phyloP scores from a whole-genome alignment of 768 basidiomycete species.

The Multifurca ochricompacta region DNA sequence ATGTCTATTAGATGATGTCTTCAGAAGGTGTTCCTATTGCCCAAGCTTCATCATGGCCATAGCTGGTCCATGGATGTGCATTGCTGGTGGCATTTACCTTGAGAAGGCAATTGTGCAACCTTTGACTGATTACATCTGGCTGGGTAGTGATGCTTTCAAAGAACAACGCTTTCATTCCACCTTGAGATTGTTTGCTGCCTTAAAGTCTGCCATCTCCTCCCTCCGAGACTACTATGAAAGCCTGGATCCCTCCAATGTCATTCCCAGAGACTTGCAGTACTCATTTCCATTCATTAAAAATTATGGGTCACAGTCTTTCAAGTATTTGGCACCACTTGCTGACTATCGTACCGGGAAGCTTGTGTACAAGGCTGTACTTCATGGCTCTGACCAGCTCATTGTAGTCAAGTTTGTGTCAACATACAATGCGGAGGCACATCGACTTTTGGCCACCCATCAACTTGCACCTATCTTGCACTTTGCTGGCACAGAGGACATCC shows the following conservation, averaged over 20 bases:
- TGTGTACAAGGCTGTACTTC: neutral
- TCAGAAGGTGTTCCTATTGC: slow-evolving; percentile 21
- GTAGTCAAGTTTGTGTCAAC: neutral
- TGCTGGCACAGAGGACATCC: neutral
- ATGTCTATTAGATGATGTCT: neutral
- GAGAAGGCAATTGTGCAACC: slow-evolving; percentile 19
- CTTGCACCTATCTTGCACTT: slow-evolving; percentile 11
- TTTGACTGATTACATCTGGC: slow-evolving; percentile 19
- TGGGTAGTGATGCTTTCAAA: neutral
- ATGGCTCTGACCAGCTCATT: no score
- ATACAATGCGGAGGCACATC: neutral
- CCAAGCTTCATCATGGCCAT: slow-evolving; percentile 20
- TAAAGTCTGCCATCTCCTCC: neutral
- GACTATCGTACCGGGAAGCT: no score
- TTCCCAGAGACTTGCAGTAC: no score
- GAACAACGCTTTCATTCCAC: neutral
- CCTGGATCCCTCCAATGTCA: neutral
- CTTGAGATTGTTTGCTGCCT: slow-evolving; percentile 1
- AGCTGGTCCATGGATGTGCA: slow-evolving; percentile 20
- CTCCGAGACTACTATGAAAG: neutral
- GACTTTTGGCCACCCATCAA: slow-evolving; percentile 1
- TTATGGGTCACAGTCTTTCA: no score
- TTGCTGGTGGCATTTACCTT: slow-evolving; percentile 22
- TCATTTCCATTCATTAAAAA: neutral
- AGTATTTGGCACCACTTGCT: no score